A percentile compares a stretch with the other conserved stretches of the same genome.
Conservation (phyloP, 2,329 filamentous ascomycete species). For the Ophiocordyceps camponoti-leonardi region DNA sequence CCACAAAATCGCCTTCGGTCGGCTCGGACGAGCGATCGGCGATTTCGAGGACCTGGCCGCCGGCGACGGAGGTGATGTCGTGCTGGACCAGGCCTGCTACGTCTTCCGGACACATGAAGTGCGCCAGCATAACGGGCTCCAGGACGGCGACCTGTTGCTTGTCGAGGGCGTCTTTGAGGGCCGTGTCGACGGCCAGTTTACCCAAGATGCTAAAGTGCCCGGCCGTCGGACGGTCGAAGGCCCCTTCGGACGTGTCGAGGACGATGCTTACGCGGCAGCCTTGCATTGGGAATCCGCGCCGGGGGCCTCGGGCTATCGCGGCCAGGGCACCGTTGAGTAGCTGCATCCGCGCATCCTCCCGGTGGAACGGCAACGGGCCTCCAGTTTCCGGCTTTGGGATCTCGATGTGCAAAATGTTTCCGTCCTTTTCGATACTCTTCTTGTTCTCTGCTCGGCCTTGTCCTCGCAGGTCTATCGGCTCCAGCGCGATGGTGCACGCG, state of each 20-base stretch:
- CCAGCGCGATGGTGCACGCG: constrained; percentile 51
- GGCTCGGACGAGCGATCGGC: constrained; percentile 30
- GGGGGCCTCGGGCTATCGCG: constrained; percentile 70
- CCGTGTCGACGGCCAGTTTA: constrained; percentile 45
- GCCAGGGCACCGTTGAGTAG: constrained; percentile 69
- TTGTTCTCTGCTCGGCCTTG: background rate
- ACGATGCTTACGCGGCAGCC: constrained; percentile 53
- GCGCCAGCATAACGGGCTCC: constrained; percentile 85
- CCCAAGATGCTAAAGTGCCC: constrained; percentile 48
- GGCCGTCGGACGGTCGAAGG: constrained; percentile 41
- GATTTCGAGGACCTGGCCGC: constrained; percentile 58
- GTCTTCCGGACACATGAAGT: constrained; percentile 71
- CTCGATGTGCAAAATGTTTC: constrained; percentile 48
- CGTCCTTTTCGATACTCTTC: constrained; percentile 35
- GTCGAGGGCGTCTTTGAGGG: constrained; percentile 45
- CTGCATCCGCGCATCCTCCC: constrained; percentile 33
- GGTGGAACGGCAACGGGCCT: constrained; percentile 31
- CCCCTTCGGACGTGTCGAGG: constrained; percentile 45
- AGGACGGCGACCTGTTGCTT: constrained; percentile 47
- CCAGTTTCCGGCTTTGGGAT: constrained; percentile 30
- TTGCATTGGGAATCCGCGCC: constrained; percentile 64
- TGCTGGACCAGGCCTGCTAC: constrained; percentile 70
- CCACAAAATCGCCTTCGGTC: constrained; percentile 30
- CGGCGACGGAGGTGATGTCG: constrained; percentile 55
- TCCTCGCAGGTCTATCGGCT: constrained; percentile 34